Base-by-base conservation (phyloP, 176 grass and related monocot genomes). In the Oryza glumipatula region DNA sequence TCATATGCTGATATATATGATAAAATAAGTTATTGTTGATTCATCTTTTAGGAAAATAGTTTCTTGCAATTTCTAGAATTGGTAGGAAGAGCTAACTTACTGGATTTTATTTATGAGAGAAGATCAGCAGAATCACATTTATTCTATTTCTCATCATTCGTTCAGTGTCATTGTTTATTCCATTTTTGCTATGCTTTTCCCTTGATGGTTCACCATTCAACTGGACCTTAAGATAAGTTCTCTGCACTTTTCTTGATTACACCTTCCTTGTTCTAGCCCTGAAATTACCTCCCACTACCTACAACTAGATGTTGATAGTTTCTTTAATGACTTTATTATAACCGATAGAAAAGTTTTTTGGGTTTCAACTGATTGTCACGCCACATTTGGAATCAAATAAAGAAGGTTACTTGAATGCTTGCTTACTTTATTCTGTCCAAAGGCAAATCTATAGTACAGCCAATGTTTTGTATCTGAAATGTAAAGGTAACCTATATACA, bases 241-340 rank as follows among this genome's bases (percentile, higher is more conserved):
- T 85, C 78, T 30, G 39, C 76, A 67, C 48, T 85, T 78, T 35
- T 68, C 46, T 84, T 35, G 54, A 58, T 58, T 61, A 16, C 43
- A 7, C 4, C 68, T 70, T 84, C 88, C 77, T 63, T 48, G 36
- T 65, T 69, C 43, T 35, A 87, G 24, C 73, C 87, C 77, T 75
- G 83, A 83, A 86, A 90, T 81, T 83, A 85, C 67, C 80, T 78
- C 39, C 84, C 86, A 83, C 89, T 87, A 38, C 44, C 83, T 56
- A 69, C 49, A 58, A 88, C 73, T 38, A 87, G 83, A 87, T 84
- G 83, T 70, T 88, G 10, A 85, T 74, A 60, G 68, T 65, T 78
- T 67, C 66, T 85, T 86, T 46, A 7, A 90, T 86, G 67, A 83
- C 86, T 66, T 84, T 43, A 46, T 84, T 58, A 46, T 84, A 43